Evolutionary conservation across 1,284 basidiomycete genomes (phyloP).

Genomic region (Ceratobasidium sp.): DNA sequence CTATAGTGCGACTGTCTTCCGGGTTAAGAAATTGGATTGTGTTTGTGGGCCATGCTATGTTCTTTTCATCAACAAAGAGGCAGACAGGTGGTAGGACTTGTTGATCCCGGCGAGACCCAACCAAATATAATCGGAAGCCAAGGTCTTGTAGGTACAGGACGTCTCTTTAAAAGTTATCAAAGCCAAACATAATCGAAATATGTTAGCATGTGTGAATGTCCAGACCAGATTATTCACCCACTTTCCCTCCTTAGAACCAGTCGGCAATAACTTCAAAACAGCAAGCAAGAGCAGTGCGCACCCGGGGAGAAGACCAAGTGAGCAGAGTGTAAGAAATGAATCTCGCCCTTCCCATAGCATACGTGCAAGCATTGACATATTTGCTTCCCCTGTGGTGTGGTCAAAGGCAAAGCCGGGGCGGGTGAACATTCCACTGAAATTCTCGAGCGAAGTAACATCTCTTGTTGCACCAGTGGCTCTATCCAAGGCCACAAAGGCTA

Average conservation of each 20-base stretch:
- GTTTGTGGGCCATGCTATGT: neutral
- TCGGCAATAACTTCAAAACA: neutral
- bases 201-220: neutral
- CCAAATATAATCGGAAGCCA: neutral
- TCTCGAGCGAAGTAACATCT: too few relatives aligned
- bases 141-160: neutral
- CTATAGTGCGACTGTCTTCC: neutral
- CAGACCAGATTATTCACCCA: neutral
- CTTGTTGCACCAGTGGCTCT: neutral
- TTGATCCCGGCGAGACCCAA: neutral
- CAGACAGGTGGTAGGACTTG: neutral
- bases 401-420: neutral
- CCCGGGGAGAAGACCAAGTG: conserved; percentile 1
- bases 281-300: neutral
- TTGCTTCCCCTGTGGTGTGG: neutral
- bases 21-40: neutral
- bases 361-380: too few relatives aligned
- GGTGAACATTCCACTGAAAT: neutral
- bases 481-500: neutral
- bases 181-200: neutral
- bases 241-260: neutral
- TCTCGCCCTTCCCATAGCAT: neutral
- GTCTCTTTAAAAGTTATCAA: neutral
- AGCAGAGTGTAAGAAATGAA: neutral
- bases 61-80: neutral